These are phyloP conservation scores for Puya raimondii DNA, from an alignment of 176 grass and related monocot genomes.

Conservation along the genomic window DNA sequence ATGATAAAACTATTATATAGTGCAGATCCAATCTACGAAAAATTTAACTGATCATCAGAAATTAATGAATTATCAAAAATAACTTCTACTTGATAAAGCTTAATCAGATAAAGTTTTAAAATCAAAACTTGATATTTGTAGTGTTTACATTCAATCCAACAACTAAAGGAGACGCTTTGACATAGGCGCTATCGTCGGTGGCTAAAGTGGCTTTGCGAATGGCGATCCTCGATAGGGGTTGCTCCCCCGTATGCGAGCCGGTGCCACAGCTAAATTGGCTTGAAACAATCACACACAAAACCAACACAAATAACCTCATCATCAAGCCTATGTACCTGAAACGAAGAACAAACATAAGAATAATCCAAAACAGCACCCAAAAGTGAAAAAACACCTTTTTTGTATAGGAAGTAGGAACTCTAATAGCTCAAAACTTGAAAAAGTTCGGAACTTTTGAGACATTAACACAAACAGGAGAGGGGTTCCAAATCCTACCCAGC, in stretches of 20 bases:
- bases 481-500: no score
- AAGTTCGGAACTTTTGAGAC: no score
- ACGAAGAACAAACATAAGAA: neutral
- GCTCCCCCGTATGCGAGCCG: slow-evolving; percentile 20
- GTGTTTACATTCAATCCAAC: slow-evolving; percentile 53
- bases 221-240: slow-evolving; percentile 73
- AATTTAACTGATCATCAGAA: slow-evolving; percentile 3
- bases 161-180: slow-evolving; percentile 49
- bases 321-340: neutral
- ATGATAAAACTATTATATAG: neutral
- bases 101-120: no score
- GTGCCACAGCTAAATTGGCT: neutral
- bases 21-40: neutral
- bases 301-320: neutral
- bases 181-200: slow-evolving; percentile 31
- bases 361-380: no score
- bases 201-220: slow-evolving; percentile 48
- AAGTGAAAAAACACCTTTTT: no score
- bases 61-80: slow-evolving; percentile 6
- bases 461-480: no score
- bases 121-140: neutral
- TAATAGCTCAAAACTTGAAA: no score
- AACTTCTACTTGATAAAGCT: neutral
- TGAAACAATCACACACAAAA: neutral
- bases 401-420: no score